Conservation (phyloP, 805 yeast genomes). For the Ogataea wickerhamii region DNA sequence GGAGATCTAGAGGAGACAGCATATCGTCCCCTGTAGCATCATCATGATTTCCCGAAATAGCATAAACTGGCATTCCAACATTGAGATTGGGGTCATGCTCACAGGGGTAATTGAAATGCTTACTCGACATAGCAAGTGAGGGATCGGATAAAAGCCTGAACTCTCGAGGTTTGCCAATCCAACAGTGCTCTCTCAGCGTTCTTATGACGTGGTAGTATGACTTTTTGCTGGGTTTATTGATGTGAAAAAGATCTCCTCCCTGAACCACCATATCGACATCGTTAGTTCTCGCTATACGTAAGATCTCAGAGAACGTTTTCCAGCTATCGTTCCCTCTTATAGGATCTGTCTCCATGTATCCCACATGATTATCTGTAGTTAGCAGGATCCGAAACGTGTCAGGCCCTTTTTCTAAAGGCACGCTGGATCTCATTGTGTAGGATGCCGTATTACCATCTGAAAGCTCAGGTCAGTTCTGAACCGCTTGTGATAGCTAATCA, state of each 20-base stretch:
- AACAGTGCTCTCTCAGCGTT: constrained; percentile 63
- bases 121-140: constrained; percentile 50
- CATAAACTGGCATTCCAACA: constrained; percentile 85
- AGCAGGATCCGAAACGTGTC: constrained; percentile 74
- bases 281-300: constrained; percentile 59
- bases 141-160: constrained; percentile 82
- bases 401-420: constrained; percentile 49
- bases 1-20: constrained; percentile 80
- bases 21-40: constrained; percentile 88
- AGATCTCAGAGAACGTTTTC: constrained; percentile 80
- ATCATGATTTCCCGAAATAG: constrained; percentile 94
- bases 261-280: constrained; percentile 89
- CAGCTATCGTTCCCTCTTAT: constrained; percentile 88
- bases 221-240: constrained; percentile 84
- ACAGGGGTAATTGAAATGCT: constrained; percentile 66
- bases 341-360: constrained; percentile 85
- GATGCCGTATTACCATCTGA: too few relatives aligned
- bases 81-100: constrained; percentile 90
- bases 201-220: constrained; percentile 80
- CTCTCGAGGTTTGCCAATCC: constrained; percentile 86
- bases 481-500: too few relatives aligned
- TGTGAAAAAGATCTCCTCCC: constrained; percentile 90
- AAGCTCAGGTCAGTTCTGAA: too few relatives aligned
- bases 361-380: constrained; percentile 96
- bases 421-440: constrained; percentile 12